Evolutionary conservation across 116 monocot species (phyloP).

Genomic region (Phalaenopsis hybrid): DNA sequence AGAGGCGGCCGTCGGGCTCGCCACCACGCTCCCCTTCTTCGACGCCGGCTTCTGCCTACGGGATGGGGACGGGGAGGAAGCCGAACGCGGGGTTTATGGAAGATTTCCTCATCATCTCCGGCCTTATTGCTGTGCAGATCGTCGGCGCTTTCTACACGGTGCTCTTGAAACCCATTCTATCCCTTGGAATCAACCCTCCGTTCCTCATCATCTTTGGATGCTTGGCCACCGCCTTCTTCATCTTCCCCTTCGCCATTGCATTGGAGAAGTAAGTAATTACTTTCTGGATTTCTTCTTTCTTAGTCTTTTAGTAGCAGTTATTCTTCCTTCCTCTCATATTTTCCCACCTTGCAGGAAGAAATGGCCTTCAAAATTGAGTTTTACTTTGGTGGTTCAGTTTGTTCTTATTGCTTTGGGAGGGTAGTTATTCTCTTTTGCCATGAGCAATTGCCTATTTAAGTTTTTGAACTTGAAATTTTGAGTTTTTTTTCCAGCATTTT

Average conservation of each 20-base stretch:
- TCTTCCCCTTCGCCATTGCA: constrained; percentile 35
- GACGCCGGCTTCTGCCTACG: neutral
- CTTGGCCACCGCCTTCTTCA: constrained; percentile 25
- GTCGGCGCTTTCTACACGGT: constrained; percentile 22
- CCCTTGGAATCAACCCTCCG: constrained; percentile 33
- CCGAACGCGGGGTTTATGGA: constrained; percentile 6
- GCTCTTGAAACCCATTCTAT: constrained; percentile 24
- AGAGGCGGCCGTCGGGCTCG: neutral
- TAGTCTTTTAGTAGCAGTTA: neutral
- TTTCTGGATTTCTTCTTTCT: neutral
- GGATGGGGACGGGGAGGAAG: neutral
- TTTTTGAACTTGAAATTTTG: neutral
- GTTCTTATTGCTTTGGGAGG: constrained; percentile 38
- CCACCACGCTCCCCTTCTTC: neutral
- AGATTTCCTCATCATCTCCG: constrained; percentile 23
- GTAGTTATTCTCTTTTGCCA: constrained; percentile 16
- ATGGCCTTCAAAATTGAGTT: constrained; percentile 44
- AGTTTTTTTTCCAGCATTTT: neutral
- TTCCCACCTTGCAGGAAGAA: constrained; percentile 30
- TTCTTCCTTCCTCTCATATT: neutral
- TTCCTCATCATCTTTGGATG: constrained; percentile 36
- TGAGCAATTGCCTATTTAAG: neutral
- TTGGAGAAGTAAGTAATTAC: constrained; percentile 31
- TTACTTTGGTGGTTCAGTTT: constrained; percentile 26
- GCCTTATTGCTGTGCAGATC: constrained; percentile 26